Evolutionary conservation across 2,329 filamentous ascomycete species (phyloP).

Genomic region (Dactylellina drechsleri): DNA sequence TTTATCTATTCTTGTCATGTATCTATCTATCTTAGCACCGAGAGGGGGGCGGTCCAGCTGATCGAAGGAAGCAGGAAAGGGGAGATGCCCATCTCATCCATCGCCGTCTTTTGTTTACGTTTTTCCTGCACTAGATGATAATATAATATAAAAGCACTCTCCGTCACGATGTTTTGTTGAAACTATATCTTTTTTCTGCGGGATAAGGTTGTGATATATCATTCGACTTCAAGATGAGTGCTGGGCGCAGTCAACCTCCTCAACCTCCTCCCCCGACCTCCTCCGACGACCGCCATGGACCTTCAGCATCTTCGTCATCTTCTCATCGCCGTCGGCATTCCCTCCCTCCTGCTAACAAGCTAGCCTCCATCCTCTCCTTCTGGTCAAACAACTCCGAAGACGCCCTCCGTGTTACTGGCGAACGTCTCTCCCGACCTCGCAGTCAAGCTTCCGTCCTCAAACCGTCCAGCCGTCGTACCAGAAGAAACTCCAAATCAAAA

Average conservation of each 20-base stretch:
- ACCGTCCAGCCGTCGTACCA: slow-evolving; percentile 11
- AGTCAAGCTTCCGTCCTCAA: slow-evolving; percentile 25
- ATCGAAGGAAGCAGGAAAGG: background rate
- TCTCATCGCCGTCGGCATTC: slow-evolving; percentile 39
- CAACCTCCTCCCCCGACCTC: background rate
- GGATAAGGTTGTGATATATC: too few species aligned
- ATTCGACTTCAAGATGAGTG: too few species aligned
- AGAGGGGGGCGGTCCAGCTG: background rate
- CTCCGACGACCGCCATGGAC: background rate
- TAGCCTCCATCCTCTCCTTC: slow-evolving; percentile 49
- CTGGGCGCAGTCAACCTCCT: background rate
- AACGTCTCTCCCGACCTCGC: slow-evolving; percentile 42
- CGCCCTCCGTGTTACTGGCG: slow-evolving; percentile 31
- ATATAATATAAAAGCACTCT: too few species aligned
- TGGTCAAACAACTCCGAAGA: slow-evolving; percentile 46
- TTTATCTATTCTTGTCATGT: too few species aligned
- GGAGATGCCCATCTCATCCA: slow-evolving; percentile 33
- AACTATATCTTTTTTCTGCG: too few species aligned
- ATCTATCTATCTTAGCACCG: too few species aligned
- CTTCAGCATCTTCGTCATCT: too few species aligned
- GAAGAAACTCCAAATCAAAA: slow-evolving; percentile 37
- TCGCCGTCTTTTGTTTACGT: background rate
- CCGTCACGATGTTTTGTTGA: too few species aligned
- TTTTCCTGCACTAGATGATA: too few species aligned
- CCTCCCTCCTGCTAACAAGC: slow-evolving; percentile 44